phyloP scores from a whole-genome alignment of 2,329 filamentous ascomycete genomes.

The Fusarium anguioides region DNA sequence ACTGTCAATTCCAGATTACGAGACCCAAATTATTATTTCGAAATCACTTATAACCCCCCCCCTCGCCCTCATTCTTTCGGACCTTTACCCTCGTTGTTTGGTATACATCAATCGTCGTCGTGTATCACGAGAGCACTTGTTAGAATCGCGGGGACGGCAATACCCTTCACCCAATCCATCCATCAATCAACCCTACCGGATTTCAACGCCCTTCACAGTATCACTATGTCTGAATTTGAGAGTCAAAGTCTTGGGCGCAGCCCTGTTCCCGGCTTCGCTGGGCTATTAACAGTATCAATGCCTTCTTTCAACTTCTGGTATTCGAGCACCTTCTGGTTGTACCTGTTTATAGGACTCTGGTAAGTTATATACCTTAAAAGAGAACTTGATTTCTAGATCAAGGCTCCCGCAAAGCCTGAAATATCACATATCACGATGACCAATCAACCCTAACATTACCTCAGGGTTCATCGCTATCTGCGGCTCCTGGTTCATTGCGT shows the following conservation, averaged over 20 bases:
- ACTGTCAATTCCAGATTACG: constrained; percentile 37
- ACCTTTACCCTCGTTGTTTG: constrained; percentile 14
- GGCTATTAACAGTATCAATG: constrained; percentile 29
- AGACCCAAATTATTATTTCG: constrained; percentile 25
- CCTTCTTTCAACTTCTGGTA: constrained; percentile 52
- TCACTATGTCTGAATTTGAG: constrained; percentile 41
- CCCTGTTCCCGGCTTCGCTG: constrained; percentile 30
- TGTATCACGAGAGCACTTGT: constrained; percentile 24
- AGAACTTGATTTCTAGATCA: not conserved
- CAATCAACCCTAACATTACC: constrained; percentile 32
- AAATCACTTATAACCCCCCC: constrained; percentile 23
- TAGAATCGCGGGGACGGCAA: constrained; percentile 33
- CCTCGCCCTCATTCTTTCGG: constrained; percentile 26
- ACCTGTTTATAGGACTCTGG: constrained; percentile 58
- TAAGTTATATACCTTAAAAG: constrained; percentile 48
- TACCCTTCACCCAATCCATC: constrained; percentile 28
- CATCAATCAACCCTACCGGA: constrained; percentile 24
- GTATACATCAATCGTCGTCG: constrained; percentile 18
- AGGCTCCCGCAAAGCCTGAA: not conserved
- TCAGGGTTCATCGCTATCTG: constrained; percentile 86
- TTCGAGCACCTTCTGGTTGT: constrained; percentile 61
- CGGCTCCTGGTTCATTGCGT: constrained; percentile 86
- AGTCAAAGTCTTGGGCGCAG: constrained; percentile 23
- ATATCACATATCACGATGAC: not conserved
- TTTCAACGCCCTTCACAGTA: constrained; percentile 13